Evolutionary conservation across 164 flowering plant species (phyloP), one percentile per base, ranked within the genome.

Genomic region (Aristolochia californica): DNA sequence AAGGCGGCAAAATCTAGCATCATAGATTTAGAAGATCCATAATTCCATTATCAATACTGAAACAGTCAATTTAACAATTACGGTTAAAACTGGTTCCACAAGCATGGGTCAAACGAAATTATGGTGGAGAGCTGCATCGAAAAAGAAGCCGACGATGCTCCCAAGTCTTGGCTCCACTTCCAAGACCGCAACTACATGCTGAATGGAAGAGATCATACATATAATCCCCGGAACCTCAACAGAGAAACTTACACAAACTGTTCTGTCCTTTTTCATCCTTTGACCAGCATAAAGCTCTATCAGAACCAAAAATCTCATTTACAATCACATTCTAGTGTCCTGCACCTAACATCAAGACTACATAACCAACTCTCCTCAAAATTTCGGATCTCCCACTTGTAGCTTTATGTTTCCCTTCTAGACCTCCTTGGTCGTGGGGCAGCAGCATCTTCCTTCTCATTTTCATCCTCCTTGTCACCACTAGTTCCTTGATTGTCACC

Each of bases 371-470:
- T 45, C 38, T 7, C 26, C 27, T 18, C 61, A 61, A 56, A 57
- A 51, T 1, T 54, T 28, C 11, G 40, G n/a, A 27, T 13, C 47
- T 69, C 68, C 25, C 14, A 21, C 34, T 52, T 24, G 43, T 16
- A 34, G 5, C 9, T 49, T 13, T 48, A 80, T 51, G 57, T 69
- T 30, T 83, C 86, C 57, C 86, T 76, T 66, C 86, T 76, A 16
- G 64, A 57, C 59, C 64, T 53, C 63, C 84, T 74, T 55, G 75
- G 56, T 4, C 83, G 86, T 38, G 84, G 77, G 53, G 84, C 78
- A 58, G 76, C 64, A 44, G 72, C 70, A 60, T 57, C 70, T 50
- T 72, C 74, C 64, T 70, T 66, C 59, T 78, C 72, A 8, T 24
- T 65, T 52, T 68, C 72, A 66, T 72, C 80, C 62, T 80, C 78